These are phyloP conservation scores for Penicillium concentricum DNA, from an alignment of 2,329 filamentous ascomycete species.

Conservation along the genomic window DNA sequence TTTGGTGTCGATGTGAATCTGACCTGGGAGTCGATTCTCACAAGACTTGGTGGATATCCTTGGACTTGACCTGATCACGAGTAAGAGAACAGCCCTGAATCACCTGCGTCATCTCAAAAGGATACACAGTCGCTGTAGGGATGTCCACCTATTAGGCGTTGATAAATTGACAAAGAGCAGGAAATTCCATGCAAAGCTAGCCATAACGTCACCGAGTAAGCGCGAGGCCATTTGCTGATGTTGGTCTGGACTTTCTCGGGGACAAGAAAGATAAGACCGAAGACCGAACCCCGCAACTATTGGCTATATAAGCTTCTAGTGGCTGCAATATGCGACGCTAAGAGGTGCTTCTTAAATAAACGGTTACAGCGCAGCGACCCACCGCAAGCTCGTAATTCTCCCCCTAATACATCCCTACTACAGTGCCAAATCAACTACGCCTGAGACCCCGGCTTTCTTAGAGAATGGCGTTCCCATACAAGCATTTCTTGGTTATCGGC, in stretches of 20 bases:
- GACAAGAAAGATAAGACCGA: background rate
- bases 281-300: background rate
- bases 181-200: background rate
- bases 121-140: background rate
- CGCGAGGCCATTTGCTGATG: background rate
- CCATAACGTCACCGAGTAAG: background rate
- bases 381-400: background rate
- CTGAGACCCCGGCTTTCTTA: background rate
- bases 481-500: slow-evolving; percentile 56
- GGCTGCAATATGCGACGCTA: background rate
- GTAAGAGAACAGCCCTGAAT: background rate
- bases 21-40: background rate
- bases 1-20: background rate
- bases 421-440: background rate
- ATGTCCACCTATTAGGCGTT: background rate
- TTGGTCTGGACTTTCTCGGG: background rate
- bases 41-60: background rate
- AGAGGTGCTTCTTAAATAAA: background rate
- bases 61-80: background rate
- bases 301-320: background rate
- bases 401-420: background rate
- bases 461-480: slow-evolving; percentile 46
- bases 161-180: background rate
- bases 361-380: background rate
- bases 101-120: background rate